Percentiles rank a stretch among this genome's conserved stretches.
Evolutionary conservation across 495 filamentous ascomycete species (phyloP).

Genomic region (Usnea hakonensis): DNA sequence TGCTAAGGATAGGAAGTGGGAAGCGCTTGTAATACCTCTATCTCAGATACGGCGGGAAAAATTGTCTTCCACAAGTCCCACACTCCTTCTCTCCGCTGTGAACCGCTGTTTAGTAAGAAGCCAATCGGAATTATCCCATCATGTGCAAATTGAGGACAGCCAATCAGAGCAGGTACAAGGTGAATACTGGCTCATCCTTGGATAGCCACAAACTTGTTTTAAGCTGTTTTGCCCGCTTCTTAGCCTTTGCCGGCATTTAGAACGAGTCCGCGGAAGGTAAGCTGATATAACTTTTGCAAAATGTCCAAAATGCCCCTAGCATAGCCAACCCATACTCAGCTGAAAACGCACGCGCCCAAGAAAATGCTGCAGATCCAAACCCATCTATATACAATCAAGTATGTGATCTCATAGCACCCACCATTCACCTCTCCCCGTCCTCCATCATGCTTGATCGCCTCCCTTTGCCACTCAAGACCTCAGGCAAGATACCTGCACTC

Average conservation of each 20-base stretch:
- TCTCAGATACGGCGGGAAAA: no score
- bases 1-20: no score
- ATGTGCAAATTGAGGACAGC: background rate
- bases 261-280: background rate
- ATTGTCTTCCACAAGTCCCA: no score
- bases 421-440: background rate
- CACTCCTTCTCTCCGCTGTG: no score
- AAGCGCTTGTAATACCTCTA: no score
- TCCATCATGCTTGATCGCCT: background rate
- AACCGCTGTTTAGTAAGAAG: background rate
- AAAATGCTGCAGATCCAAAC: background rate
- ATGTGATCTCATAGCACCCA: background rate
- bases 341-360: background rate
- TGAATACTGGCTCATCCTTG: background rate
- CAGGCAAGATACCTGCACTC: slow-evolving; percentile 54
- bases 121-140: background rate
- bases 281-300: background rate
- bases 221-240: background rate
- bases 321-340: background rate
- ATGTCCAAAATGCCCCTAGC: background rate
- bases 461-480: slow-evolving; percentile 27
- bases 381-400: background rate
- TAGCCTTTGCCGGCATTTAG: background rate
- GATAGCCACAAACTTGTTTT: background rate
- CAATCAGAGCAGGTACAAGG: background rate